A percentile compares a stretch with the other conserved stretches of the same genome.
These are phyloP conservation scores for Botryotinia globosa DNA, from an alignment of 2,329 filamentous ascomycete species.

Conservation along the genomic window DNA sequence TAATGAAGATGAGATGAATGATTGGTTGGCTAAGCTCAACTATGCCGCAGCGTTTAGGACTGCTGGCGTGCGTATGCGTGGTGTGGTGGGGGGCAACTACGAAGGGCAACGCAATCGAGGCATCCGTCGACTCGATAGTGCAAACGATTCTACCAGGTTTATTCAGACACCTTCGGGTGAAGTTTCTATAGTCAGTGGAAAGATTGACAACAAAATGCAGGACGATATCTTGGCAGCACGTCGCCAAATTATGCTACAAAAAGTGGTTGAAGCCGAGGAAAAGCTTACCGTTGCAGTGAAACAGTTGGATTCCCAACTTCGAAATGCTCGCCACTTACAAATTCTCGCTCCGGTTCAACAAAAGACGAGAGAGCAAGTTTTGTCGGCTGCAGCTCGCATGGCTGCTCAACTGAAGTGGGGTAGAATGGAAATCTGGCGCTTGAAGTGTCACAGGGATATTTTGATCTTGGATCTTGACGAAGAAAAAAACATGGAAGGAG, in stretches of 20 bases:
- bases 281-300: slow-evolving; percentile 71
- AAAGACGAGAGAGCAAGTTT: slow-evolving; percentile 82
- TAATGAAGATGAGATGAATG: slow-evolving; percentile 86
- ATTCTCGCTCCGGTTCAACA: slow-evolving; percentile 86
- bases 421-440: slow-evolving; percentile 88
- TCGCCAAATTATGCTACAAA: slow-evolving; percentile 76
- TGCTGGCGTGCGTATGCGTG: slow-evolving; percentile 85
- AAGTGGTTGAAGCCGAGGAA: slow-evolving; percentile 79
- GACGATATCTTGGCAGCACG: slow-evolving; percentile 82
- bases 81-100: slow-evolving; percentile 79
- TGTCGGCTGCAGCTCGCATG: slow-evolving; percentile 80
- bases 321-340: slow-evolving; percentile 87
- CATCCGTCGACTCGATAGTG: slow-evolving; percentile 63
- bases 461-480: slow-evolving; percentile 81
- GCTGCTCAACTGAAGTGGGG: slow-evolving; percentile 90
- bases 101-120: slow-evolving; percentile 75
- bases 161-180: slow-evolving; percentile 71
- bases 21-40: slow-evolving; percentile 94
- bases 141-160: slow-evolving; percentile 50
- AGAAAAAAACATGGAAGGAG: slow-evolving; percentile 47
- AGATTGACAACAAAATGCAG: slow-evolving; percentile 77
- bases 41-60: slow-evolving; percentile 94
- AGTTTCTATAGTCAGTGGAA: slow-evolving; percentile 68
- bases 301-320: slow-evolving; percentile 76
- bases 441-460: slow-evolving; percentile 88